Conservation (phyloP, 306 rosid species). For the Spatholobus suberectus region DNA sequence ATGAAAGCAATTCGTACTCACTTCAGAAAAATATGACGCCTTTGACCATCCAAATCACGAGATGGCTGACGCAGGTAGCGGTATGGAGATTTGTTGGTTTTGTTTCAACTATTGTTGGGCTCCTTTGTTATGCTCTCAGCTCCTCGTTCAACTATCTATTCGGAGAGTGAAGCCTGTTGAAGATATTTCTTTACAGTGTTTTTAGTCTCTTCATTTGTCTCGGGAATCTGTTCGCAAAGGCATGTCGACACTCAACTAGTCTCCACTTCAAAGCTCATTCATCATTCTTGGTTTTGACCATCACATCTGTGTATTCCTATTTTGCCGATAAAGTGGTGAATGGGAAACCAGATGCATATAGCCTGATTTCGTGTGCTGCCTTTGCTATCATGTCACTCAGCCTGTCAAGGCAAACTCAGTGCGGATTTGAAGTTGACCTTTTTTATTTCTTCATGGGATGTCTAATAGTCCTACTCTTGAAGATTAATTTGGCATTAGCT, state of each 20-base stretch:
- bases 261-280: conserved; percentile 17
- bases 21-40: not conserved
- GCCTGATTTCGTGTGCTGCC: conserved; percentile 14
- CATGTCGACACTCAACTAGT: not conserved
- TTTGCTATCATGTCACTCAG: conserved; percentile 36
- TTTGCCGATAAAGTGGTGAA: conserved; percentile 8
- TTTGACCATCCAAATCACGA: too few relatives aligned
- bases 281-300: conserved; percentile 6
- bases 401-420: not conserved
- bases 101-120: conserved; percentile 18
- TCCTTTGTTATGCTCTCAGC: conserved; percentile 27
- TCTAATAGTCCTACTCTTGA: conserved; percentile 15
- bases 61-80: not conserved
- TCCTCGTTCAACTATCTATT: conserved; percentile 33
- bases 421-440: conserved; percentile 27
- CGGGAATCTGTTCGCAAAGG: not conserved
- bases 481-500: conserved; percentile 5
- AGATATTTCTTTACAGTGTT: not conserved
- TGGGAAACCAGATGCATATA: conserved; percentile 36
- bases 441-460: conserved; percentile 9
- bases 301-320: conserved; percentile 33
- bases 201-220: not conserved
- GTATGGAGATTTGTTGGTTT: conserved; percentile 23
- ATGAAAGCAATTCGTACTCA: not conserved
- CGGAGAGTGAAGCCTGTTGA: conserved; percentile 25